Evolutionary conservation across 2,329 filamentous ascomycete genomes (phyloP).

Genomic region (Dendryphion nanum): DNA sequence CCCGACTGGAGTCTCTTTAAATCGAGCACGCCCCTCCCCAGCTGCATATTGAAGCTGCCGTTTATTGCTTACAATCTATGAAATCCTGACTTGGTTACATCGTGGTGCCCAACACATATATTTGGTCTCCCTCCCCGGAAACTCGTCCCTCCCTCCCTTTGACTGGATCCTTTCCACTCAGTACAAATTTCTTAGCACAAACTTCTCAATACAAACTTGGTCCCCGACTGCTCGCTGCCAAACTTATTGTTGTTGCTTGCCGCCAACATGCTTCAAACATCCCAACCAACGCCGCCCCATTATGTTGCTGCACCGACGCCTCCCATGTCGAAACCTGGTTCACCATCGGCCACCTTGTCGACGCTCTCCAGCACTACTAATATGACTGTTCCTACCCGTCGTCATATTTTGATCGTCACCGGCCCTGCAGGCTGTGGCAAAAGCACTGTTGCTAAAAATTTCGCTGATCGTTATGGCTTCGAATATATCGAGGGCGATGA

Average conservation of each 20-base stretch:
- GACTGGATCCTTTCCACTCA: not conserved
- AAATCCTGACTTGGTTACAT: conserved; percentile 18
- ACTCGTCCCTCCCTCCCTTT: not conserved
- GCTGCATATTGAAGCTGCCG: conserved; percentile 8
- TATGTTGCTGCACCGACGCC: conserved; percentile 31
- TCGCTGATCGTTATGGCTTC: conserved; percentile 44
- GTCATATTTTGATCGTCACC: conserved; percentile 53
- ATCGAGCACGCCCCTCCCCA: conserved; percentile 27
- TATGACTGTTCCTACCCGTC: conserved; percentile 37
- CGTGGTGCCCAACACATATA: conserved; percentile 20
- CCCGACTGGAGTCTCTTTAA: conserved; percentile 22
- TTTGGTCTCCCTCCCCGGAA: conserved; percentile 3
- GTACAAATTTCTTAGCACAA: not conserved
- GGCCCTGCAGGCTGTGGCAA: conserved; percentile 56
- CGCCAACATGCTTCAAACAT: conserved; percentile 34
- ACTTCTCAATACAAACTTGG: no score
- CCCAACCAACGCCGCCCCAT: conserved; percentile 23
- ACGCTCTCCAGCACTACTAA: conserved; percentile 10
- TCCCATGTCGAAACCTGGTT: conserved; percentile 25
- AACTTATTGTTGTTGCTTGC: no score
- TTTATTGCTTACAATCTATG: conserved; percentile 22
- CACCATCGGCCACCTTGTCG: conserved; percentile 18
- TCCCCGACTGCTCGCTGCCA: no score
- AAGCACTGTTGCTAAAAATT: conserved; percentile 50
- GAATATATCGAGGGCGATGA: conserved; percentile 54